Conservation (phyloP, 768 basidiomycete species). For the Boletus vinaceobasis region DNA sequence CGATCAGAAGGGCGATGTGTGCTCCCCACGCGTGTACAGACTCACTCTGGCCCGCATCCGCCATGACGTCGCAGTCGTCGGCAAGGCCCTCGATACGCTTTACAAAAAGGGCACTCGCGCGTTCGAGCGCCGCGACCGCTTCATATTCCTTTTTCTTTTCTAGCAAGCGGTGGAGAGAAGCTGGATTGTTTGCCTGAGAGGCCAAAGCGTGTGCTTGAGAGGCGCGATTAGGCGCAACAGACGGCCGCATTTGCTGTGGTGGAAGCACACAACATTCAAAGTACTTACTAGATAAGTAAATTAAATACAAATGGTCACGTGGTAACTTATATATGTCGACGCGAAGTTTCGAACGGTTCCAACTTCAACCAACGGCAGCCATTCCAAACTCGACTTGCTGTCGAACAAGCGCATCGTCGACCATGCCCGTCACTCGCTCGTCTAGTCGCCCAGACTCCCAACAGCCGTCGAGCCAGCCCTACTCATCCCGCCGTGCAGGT, state of each 20-base stretch:
- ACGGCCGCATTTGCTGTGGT: constrained; percentile 47
- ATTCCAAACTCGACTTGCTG: neutral
- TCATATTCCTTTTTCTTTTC: constrained; percentile 85
- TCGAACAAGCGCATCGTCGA: neutral
- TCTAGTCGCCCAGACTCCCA: constrained; percentile 18
- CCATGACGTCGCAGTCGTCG: constrained; percentile 75
- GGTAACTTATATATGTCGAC: neutral
- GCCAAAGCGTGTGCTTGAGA: constrained; percentile 42
- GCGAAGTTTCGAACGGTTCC: constrained; percentile 8
- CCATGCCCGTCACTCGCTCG: constrained; percentile 31
- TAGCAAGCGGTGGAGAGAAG: constrained; percentile 50
- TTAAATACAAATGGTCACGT: constrained; percentile 15
- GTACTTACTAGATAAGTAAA: too few relatives aligned
- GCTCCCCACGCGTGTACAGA: neutral
- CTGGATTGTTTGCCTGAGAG: constrained; percentile 42
- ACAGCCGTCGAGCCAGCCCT: neutral
- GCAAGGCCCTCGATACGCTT: constrained; percentile 66
- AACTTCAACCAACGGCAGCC: neutral
- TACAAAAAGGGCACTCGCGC: constrained; percentile 58
- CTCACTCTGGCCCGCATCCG: constrained; percentile 68
- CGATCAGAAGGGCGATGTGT: neutral
- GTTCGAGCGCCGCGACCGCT: constrained; percentile 68
- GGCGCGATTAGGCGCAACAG: constrained; percentile 47
- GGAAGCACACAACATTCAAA: neutral
- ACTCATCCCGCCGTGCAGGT: constrained; percentile 7